Evolutionary conservation across 2,329 filamentous ascomycete genomes (phyloP).

Genomic region (Ascosphaera apis): DNA sequence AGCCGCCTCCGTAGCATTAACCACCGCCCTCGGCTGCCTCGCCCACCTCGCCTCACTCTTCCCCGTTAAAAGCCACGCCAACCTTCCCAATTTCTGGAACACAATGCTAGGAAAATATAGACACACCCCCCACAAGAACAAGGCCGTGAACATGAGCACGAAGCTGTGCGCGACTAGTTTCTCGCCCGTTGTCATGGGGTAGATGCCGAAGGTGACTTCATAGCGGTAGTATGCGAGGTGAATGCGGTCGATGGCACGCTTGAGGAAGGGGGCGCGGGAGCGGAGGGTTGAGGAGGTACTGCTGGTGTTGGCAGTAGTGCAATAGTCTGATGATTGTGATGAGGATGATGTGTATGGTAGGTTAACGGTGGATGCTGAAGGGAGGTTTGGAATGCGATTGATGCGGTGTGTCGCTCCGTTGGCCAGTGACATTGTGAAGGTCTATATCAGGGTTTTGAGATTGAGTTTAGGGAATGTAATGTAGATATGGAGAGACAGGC

Average conservation of each 20-base stretch:
- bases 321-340: not conserved
- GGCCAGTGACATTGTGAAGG: no score
- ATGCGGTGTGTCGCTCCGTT: no score
- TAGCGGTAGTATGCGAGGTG: slow-evolving; percentile 23
- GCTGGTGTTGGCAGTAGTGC: not conserved
- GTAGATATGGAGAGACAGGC: no score
- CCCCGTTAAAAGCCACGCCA: slow-evolving; percentile 18
- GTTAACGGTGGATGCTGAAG: not conserved
- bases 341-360: not conserved
- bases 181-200: slow-evolving; percentile 21
- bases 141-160: slow-evolving; percentile 13
- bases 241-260: slow-evolving; percentile 12
- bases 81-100: slow-evolving; percentile 14
- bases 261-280: slow-evolving; percentile 6
- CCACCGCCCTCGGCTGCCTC: not conserved
- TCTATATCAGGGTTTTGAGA: no score
- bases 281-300: no score
- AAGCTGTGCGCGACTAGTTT: slow-evolving; percentile 21
- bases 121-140: slow-evolving; percentile 16
- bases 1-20: not conserved
- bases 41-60: slow-evolving; percentile 8
- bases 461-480: no score
- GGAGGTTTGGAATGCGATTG: not conserved
- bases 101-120: slow-evolving; percentile 17
- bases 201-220: slow-evolving; percentile 23